Evolutionary conservation across 805 yeast species (phyloP), one percentile per base, ranked within the genome.

Genomic region (Hemisphaericaspora nanyangensis): DNA sequence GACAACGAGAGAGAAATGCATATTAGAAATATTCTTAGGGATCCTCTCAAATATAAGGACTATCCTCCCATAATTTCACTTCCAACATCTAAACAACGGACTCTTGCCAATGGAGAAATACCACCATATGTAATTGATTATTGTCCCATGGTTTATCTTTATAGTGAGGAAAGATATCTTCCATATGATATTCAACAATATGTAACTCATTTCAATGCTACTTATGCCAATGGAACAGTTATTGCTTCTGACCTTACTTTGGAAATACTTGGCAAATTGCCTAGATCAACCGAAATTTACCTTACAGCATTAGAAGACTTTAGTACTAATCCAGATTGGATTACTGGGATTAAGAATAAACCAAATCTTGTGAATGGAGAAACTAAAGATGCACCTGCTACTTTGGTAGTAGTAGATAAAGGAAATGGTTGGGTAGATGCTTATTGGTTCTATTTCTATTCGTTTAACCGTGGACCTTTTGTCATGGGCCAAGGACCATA

Each of bases 401-500:
- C 82, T 0, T 60, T 90, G 22, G 73, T 91, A 17, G 90, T 87
- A 1, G 90, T 86, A 0, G 97, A 91, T 54, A 90, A 89, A 56
- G 96, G 96, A 2, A 84, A 88, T 49, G 96, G 95, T 3, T 82
- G 93, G 87, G 85, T 90, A 0, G 99, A 91, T 58, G 87, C 97
- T 0, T 91, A 77, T 57, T 91, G 98, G 97, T 93, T 91, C 59
- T 90, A 87, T 56, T 91, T 91, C 56, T 91, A 93, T 57, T 83
- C 95, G 2, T 91, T 91, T 68, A 91, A 91, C 56, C 68, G 86
- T 47, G 99, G 99, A 0, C 97, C 99, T 0, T 91, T 82, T 63
- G 97, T 91, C 7, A 89, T 91, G 97, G 98, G 98, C 3, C 76
- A 77, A 27, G 99, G 99, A 0, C 99, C 99, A 0, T 93, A 84